A percentile compares a stretch with the other conserved stretches of the same genome.
Evolutionary conservation across 768 basidiomycete species (phyloP).

Genomic region (Boletus eberwhitei): DNA sequence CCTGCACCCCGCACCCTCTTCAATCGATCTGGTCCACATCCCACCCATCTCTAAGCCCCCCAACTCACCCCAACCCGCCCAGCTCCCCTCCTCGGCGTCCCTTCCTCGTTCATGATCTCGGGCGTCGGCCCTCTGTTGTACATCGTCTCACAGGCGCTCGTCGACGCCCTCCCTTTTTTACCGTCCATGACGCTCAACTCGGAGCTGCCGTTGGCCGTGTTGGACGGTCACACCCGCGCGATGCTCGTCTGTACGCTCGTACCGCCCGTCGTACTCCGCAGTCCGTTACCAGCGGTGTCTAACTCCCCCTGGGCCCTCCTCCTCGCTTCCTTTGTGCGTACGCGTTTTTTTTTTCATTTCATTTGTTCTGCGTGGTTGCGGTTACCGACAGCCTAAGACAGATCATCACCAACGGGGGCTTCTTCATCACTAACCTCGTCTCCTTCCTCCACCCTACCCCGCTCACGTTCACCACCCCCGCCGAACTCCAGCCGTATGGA

Average conservation of each 20-base stretch:
- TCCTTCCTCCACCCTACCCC: constrained; percentile 73
- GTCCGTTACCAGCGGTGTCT: constrained; percentile 48
- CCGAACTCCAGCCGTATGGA: constrained; percentile 76
- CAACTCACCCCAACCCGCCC: not conserved
- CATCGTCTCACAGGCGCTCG: constrained; percentile 53
- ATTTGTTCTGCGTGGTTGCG: no score
- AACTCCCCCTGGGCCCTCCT: constrained; percentile 76
- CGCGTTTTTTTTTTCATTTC: no score
- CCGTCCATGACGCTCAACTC: constrained; percentile 47
- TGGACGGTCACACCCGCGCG: constrained; percentile 80
- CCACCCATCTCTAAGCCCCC: not conserved
- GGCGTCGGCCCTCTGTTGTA: constrained; percentile 65
- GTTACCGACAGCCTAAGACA: constrained; percentile 21
- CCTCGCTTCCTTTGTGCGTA: constrained; percentile 63
- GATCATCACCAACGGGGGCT: constrained; percentile 75
- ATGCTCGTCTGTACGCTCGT: constrained; percentile 76
- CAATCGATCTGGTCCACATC: not conserved
- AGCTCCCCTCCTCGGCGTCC: constrained; percentile 62
- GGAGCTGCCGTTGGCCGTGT: constrained; percentile 69
- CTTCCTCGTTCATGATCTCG: constrained; percentile 80
- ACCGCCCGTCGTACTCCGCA: constrained; percentile 60
- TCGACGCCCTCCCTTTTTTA: constrained; percentile 52
- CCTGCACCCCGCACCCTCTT: no score
- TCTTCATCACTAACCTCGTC: constrained; percentile 73
- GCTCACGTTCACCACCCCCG: constrained; percentile 67